phyloP scores from a whole-genome alignment of 805 yeast species.

The Yamadazyma ubonensis region DNA sequence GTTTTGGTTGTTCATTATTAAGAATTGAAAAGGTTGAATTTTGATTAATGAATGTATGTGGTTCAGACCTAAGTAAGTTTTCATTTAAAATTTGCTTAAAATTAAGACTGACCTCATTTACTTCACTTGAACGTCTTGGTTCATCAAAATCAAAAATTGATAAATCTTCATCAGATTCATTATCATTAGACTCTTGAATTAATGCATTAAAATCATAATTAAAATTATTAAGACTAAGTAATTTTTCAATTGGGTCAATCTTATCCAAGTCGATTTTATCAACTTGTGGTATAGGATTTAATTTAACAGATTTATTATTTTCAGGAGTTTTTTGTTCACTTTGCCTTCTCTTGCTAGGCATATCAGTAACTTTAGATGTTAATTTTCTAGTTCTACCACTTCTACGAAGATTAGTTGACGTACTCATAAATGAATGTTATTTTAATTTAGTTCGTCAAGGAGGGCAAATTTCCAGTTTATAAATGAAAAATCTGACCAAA shows the following conservation, averaged over 20 bases:
- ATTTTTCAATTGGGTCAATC: constrained; percentile 44
- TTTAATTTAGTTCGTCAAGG: constrained; percentile 3
- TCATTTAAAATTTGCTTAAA: constrained; percentile 40
- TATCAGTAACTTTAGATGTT: constrained; percentile 3
- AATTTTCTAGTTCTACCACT: constrained; percentile 5
- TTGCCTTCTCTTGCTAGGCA: constrained; percentile 6
- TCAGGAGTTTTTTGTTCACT: neutral
- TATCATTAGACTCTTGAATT: constrained; percentile 8
- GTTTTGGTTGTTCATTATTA: constrained; percentile 5
- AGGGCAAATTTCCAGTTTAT: constrained; percentile 11
- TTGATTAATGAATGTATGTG: constrained; percentile 17
- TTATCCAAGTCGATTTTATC: constrained; percentile 21
- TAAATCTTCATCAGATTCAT: constrained; percentile 15
- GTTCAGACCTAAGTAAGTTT: constrained; percentile 32
- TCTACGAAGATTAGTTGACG: constrained; percentile 5
- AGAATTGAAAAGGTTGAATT: constrained; percentile 8
- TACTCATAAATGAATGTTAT: constrained; percentile 7
- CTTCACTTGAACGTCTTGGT: constrained; percentile 5
- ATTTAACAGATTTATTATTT: constrained; percentile 10
- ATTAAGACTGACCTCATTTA: constrained; percentile 23
- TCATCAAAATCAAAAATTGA: constrained; percentile 2
- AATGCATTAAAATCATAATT: constrained; percentile 7
- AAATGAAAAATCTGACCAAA: constrained; percentile 9
- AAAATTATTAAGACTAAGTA: constrained; percentile 28
- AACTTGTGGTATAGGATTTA: neutral